Conservation (phyloP, 495 filamentous ascomycete genomes). For the Xylaria castorea region DNA sequence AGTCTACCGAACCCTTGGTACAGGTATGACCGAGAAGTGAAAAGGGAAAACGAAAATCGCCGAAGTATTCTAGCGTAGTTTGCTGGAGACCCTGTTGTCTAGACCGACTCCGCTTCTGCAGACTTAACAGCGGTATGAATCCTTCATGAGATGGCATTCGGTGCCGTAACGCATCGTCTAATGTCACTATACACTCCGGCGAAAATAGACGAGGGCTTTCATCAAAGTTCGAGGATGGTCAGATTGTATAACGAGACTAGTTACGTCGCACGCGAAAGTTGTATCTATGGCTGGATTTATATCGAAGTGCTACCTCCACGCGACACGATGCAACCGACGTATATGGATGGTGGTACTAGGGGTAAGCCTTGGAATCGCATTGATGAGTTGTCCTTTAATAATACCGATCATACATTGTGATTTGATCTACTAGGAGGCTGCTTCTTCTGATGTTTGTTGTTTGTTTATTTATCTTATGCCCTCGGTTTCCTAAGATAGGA, state of each 20-base stretch:
- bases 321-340: slow-evolving; percentile 1
- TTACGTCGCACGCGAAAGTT: slow-evolving; percentile 16
- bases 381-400: slow-evolving; percentile 23
- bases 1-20: slow-evolving; percentile 10
- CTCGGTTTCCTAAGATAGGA: background rate
- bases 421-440: background rate
- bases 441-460: background rate
- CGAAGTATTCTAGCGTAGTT: slow-evolving; percentile 4
- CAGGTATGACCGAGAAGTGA: background rate
- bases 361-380: background rate
- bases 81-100: background rate
- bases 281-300: background rate
- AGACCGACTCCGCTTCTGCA: slow-evolving; percentile 21
- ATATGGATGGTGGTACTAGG: background rate
- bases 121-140: slow-evolving; percentile 10
- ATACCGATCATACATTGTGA: background rate
- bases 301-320: slow-evolving; percentile 19
- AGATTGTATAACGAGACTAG: background rate
- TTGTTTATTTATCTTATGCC: slow-evolving; percentile 13
- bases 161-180: background rate
- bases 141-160: slow-evolving; percentile 5
- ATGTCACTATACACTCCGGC: background rate
- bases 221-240: background rate
- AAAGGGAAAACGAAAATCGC: background rate
- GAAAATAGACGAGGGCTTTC: background rate